Evolutionary conservation across 2,329 filamentous ascomycete genomes (phyloP), one percentile per base, ranked within the genome.

Genomic region (Botrytis pseudocinerea): DNA sequence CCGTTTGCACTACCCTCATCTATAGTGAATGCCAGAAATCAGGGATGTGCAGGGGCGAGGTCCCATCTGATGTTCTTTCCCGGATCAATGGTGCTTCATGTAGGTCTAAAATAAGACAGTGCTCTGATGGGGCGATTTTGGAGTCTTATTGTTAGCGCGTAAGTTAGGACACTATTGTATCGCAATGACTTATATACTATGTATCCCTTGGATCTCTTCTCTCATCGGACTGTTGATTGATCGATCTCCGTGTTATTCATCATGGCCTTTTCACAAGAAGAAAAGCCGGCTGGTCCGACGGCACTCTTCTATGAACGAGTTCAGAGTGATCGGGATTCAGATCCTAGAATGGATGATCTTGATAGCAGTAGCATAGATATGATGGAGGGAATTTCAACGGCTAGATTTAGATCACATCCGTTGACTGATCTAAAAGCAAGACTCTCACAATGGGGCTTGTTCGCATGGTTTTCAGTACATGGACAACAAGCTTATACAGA

Each of bases 361-460:
- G 28, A 54, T 20, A 25, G 10, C n/a, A 68, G 32, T 28, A 54
- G 64, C 57, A 48, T 35, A 40, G 32, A 68, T 38, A 22, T 22
- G 12, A 54, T 9, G 10, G 48, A 42, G 38, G 46, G 35, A 4
- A 22, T 68, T 57, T 20, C 64, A 5, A 28, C 40, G 22, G 14
- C 32, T n/a, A 32, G 22, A 42, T 2, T 28, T 42, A 68, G 32
- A 28, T 57, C 25, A 25, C 12, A 68, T 68, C 32, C 35, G 5
- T 32, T 40, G 3, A 38, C 46, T 14, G 46, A 68, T 54, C 28
- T 40, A 25, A 68, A 54, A 44, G 46, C 35, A 57, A 68, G 12
- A 22, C 25, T 68, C 25, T 68, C 46, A 68, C 32, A n/a, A 32
- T 68, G 65, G 65, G 46, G 46, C 40, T 65, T n/a, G 62, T 65